Evolutionary conservation across 352 stramenopile species (phyloP), one percentile per base, ranked within the genome.

Genomic region (Globisporangium spinosum): DNA sequence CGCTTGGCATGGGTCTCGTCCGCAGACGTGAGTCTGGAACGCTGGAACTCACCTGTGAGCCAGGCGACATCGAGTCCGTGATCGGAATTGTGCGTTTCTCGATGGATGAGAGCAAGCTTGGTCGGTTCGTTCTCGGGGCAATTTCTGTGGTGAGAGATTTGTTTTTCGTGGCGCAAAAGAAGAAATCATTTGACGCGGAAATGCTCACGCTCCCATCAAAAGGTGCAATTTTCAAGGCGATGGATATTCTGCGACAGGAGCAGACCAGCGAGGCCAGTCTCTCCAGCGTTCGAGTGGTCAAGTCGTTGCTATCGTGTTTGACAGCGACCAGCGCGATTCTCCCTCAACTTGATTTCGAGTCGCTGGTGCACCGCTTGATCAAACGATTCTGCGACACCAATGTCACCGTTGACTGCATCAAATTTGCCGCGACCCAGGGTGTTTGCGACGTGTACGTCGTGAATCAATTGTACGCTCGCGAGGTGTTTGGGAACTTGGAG

Each of bases 111-210:
- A 45, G 17, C 59, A 58, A 22, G 64, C 70, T 54, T 51, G 38
- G 22, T 38, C 69, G 40, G 55, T 64, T 71, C 56, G 47, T 74
- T 20, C 67, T 80, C n/a, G 70, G 77, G 29, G 68, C 77, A 32
- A 74, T 87, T 67, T 72, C 79, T 55, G 68, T 67, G 23, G 38
- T 63, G 1, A 56, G 67, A 1, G 70, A 80, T 20, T 13, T 64
- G 8, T 79, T 83, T 63, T 77, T 79, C 43, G 71, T 85, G 23
- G 60, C 67, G 3, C 77, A 83, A 27, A 85, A 80, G 65, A 87
- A 87, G 60, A 79, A 82, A 68, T 70, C 62, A 32, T 78, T 87
- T 5, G 73, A 87, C n/a, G 70, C 65, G 6, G 79, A 87, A 20
- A 40, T 87, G 20, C 61, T 67, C 1, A 55, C 75, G 56, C 70